These are phyloP conservation scores for Echinochloa phyllopogon DNA, from an alignment of 176 grass and related monocot genomes.

Conservation along the genomic window DNA sequence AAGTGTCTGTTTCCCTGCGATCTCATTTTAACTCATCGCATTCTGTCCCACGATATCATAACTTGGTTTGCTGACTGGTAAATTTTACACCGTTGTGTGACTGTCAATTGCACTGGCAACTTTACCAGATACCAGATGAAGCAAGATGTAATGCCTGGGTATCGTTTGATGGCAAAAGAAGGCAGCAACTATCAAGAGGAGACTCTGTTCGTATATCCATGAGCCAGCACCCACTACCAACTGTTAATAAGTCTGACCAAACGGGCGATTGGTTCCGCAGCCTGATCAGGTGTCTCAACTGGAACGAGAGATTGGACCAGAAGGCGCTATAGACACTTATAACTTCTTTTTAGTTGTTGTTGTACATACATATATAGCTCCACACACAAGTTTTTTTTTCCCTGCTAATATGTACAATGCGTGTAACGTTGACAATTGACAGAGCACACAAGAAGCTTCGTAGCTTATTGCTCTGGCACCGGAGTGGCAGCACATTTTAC, in stretches of 20 bases:
- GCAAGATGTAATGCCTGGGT: conserved; percentile 94
- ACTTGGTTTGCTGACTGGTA: conserved; percentile 8
- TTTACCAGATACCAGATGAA: conserved; percentile 78
- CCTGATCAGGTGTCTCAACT: conserved; percentile 92
- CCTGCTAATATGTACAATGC: neutral
- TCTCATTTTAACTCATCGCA: neutral
- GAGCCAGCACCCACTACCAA: conserved; percentile 90
- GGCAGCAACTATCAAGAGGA: conserved; percentile 88
- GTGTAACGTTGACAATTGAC: conserved; percentile 10
- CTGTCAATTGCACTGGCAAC: conserved; percentile 4
- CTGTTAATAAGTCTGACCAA: conserved; percentile 98
- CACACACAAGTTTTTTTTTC: conserved; percentile 25
- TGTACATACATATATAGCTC: conserved; percentile 35
- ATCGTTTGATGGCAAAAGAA: conserved; percentile 89
- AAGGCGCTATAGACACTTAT: conserved; percentile 69
- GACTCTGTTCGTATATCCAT: conserved; percentile 89
- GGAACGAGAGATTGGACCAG: conserved; percentile 95
- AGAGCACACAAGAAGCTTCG: neutral
- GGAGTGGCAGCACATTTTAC: too few relatives aligned
- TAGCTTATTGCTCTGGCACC: too few relatives aligned
- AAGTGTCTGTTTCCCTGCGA: conserved; percentile 2
- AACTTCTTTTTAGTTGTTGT: neutral
- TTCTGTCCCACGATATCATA: neutral
- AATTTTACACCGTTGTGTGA: neutral
- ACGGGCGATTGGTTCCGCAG: conserved; percentile 95